phyloP scores from a whole-genome alignment of 495 filamentous ascomycete genomes.

The Parathielavia hyrcaniae region DNA sequence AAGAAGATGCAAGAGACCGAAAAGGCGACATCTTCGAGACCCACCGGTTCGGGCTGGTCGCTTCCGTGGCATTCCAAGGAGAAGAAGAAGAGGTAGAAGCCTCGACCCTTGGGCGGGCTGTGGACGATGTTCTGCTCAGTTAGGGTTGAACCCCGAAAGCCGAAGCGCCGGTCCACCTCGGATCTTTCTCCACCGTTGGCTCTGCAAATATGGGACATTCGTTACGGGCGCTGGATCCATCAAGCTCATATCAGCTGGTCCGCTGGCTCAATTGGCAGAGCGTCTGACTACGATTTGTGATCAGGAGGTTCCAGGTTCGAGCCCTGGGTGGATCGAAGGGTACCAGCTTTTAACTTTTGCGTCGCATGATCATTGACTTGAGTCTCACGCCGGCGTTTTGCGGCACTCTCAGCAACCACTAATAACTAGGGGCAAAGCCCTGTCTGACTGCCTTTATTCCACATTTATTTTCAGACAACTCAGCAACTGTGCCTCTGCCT shows the following conservation, averaged over 20 bases:
- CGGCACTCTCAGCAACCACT: too few relatives aligned
- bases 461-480: too few relatives aligned
- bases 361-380: neutral
- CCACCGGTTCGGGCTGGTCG: conserved; percentile 3
- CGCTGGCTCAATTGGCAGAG: conserved; percentile 14
- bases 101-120: too few relatives aligned
- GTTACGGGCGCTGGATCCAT: neutral
- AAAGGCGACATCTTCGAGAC: conserved; percentile 15
- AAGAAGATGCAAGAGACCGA: conserved; percentile 25
- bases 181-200: too few relatives aligned
- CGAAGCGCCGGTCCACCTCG: too few relatives aligned
- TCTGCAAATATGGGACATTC: neutral
- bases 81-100: neutral
- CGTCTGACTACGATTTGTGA: conserved; percentile 13
- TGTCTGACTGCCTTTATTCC: too few relatives aligned
- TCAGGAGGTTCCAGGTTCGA: conserved; percentile 4
- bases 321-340: neutral
- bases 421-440: too few relatives aligned
- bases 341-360: neutral
- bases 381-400: too few relatives aligned
- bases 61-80: conserved; percentile 8
- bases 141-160: too few relatives aligned
- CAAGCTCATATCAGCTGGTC: neutral
- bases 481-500: too few relatives aligned
- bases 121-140: too few relatives aligned